Evolutionary conservation across 2,329 filamentous ascomycete species (phyloP).

Genomic region (Ascochyta rabiei): DNA sequence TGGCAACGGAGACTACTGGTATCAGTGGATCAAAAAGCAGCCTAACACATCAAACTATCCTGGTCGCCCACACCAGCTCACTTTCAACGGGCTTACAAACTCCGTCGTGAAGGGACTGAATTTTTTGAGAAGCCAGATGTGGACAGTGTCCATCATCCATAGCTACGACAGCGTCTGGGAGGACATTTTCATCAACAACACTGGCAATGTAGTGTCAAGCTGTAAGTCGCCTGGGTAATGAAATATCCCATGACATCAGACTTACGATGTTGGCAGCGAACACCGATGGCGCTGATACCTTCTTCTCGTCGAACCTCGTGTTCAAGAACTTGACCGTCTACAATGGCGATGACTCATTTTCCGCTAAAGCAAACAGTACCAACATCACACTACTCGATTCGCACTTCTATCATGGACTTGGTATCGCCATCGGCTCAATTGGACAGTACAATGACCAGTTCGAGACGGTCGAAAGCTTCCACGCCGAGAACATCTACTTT

Average conservation of each 20-base stretch:
- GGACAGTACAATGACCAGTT: conserved; percentile 59
- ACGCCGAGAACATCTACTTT: conserved; percentile 55
- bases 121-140: conserved; percentile 66
- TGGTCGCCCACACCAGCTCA: conserved; percentile 59
- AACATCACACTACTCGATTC: conserved; percentile 23
- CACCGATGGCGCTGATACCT: conserved; percentile 61
- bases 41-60: conserved; percentile 33
- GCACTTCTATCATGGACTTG: conserved; percentile 33
- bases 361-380: conserved; percentile 25
- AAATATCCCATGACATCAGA: background rate
- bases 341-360: conserved; percentile 25
- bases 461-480: conserved; percentile 59
- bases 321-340: conserved; percentile 27
- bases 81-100: conserved; percentile 57
- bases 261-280: conserved; percentile 15
- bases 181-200: conserved; percentile 61
- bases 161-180: conserved; percentile 56
- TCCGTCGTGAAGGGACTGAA: conserved; percentile 56
- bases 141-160: conserved; percentile 61
- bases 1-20: conserved; percentile 67
- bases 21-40: conserved; percentile 53
- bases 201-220: conserved; percentile 26
- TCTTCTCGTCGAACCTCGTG: conserved; percentile 59
- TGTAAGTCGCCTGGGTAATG: conserved; percentile 6
- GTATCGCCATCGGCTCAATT: conserved; percentile 64